A percentile compares a stretch with the other conserved stretches of the same genome.
Conservation (phyloP, 768 basidiomycete species). For the Postia placenta region DNA sequence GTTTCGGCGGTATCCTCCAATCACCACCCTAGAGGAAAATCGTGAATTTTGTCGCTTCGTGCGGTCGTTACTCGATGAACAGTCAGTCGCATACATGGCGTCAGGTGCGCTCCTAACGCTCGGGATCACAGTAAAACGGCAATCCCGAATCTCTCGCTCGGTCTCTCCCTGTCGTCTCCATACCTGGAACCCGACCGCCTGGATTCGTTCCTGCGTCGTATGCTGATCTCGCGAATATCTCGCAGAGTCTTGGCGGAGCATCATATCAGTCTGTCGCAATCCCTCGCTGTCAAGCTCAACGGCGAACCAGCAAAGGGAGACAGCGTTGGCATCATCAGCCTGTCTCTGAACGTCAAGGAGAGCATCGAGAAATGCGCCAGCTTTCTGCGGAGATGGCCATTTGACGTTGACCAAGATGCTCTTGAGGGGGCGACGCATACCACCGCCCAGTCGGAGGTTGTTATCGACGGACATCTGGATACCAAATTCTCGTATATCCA, state of each 20-base stretch:
- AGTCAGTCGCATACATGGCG: slow-evolving; percentile 43
- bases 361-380: slow-evolving; percentile 65
- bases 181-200: slow-evolving; percentile 72
- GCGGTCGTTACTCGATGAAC: slow-evolving; percentile 56
- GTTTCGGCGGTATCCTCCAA: slow-evolving; percentile 59
- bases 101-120: neutral
- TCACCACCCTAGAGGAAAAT: slow-evolving; percentile 72
- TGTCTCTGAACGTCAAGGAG: slow-evolving; percentile 59
- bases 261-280: slow-evolving; percentile 74
- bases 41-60: slow-evolving; percentile 73
- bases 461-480: slow-evolving; percentile 66
- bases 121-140: slow-evolving; percentile 56
- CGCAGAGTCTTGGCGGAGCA: slow-evolving; percentile 86
- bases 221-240: slow-evolving; percentile 88
- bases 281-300: slow-evolving; percentile 29
- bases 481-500: slow-evolving; percentile 77
- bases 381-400: slow-evolving; percentile 46
- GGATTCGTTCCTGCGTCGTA: slow-evolving; percentile 84
- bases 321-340: slow-evolving; percentile 83
- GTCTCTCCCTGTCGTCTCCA: slow-evolving; percentile 79
- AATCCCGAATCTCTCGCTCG: slow-evolving; percentile 78
- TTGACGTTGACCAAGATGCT: slow-evolving; percentile 35
- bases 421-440: slow-evolving; percentile 19
- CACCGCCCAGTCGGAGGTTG: slow-evolving; percentile 53
- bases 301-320: slow-evolving; percentile 27